Percentiles rank a stretch among this genome's conserved stretches.
Evolutionary conservation across 1,139 yeast genomes (phyloP).

Genomic region (Yamadazyma atlantica): DNA sequence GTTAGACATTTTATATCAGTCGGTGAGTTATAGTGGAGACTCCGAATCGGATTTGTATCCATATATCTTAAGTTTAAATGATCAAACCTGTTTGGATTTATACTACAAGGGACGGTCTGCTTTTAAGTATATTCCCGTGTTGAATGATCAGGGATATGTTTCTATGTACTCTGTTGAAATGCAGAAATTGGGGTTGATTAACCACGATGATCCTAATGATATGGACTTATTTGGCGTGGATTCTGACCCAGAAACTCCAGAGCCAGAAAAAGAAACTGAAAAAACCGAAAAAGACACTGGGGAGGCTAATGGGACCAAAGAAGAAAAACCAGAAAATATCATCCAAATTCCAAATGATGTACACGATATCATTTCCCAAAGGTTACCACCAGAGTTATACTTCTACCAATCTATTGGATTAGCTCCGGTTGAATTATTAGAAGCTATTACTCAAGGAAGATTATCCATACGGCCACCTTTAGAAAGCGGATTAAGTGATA

Average conservation of each 20-base stretch:
- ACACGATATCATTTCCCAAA: slow-evolving; percentile 80
- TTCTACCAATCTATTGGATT: slow-evolving; percentile 82
- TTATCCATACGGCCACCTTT: slow-evolving; percentile 67
- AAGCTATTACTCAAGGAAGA: slow-evolving; percentile 66
- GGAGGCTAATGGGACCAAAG: slow-evolving; percentile 5
- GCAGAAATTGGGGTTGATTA: slow-evolving; percentile 32
- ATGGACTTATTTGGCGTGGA: slow-evolving; percentile 2
- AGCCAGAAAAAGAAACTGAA: too few species aligned
- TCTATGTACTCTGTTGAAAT: slow-evolving; percentile 50
- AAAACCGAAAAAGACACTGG: slow-evolving; percentile 5
- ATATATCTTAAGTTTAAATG: slow-evolving; percentile 38
- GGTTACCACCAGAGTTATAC: slow-evolving; percentile 83
- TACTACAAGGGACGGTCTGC: slow-evolving; percentile 43
- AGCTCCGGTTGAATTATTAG: slow-evolving; percentile 62
- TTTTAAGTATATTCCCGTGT: slow-evolving; percentile 59
- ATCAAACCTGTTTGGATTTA: slow-evolving; percentile 36
- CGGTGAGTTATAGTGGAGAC: slow-evolving; percentile 29
- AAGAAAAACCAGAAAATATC: slow-evolving; percentile 4
- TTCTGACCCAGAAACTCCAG: neutral
- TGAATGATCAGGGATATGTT: slow-evolving; percentile 68
- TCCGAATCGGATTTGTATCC: slow-evolving; percentile 32
- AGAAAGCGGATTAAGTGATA: slow-evolving; percentile 60
- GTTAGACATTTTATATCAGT: slow-evolving; percentile 43
- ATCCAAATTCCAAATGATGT: slow-evolving; percentile 69
- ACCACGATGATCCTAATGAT: slow-evolving; percentile 5